A percentile compares a stretch with the other conserved stretches of the same genome.
These are phyloP conservation scores for Apiospora hydei DNA, from an alignment of 2,329 filamentous ascomycete species.

Conservation along the genomic window DNA sequence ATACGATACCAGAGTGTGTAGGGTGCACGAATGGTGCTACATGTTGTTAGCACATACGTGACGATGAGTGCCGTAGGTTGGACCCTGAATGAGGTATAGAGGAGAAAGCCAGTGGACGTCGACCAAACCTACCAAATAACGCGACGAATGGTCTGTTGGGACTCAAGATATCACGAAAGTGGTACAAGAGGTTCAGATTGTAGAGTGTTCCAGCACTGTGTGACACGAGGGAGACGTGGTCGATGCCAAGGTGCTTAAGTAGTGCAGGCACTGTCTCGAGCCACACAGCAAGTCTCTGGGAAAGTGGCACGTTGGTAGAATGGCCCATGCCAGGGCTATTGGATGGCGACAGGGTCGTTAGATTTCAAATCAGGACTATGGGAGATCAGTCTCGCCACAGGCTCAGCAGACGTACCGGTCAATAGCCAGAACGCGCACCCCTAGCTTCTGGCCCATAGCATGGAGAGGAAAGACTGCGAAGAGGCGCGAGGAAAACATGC, in stretches of 20 bases:
- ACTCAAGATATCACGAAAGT: conserved; percentile 35
- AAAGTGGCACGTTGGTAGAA: conserved; percentile 37
- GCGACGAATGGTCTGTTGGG: conserved; percentile 34
- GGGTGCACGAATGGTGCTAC: conserved; percentile 10
- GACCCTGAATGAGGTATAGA: neutral
- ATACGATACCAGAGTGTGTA: neutral
- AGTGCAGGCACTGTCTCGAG: conserved; percentile 42
- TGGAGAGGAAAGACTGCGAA: conserved; percentile 26
- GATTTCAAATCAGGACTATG: conserved; percentile 43
- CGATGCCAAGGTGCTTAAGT: conserved; percentile 43
- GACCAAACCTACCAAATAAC: conserved; percentile 20
- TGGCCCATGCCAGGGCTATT: conserved; percentile 45
- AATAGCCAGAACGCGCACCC: conserved; percentile 31
- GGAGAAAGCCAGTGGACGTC: too few species aligned
- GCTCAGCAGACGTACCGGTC: conserved; percentile 39
- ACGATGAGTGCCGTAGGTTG: neutral
- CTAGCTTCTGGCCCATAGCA: conserved; percentile 28
- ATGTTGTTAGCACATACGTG: neutral
- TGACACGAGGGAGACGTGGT: conserved; percentile 34
- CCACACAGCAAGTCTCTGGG: conserved; percentile 38
- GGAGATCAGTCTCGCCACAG: conserved; percentile 39
- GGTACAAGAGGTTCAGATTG: conserved; percentile 35
- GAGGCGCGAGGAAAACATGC: conserved; percentile 35
- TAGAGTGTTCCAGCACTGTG: conserved; percentile 36
- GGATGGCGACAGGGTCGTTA: conserved; percentile 34